A percentile compares a stretch with the other conserved stretches of the same genome.
These are phyloP conservation scores for Neurospora pannonica DNA, from an alignment of 495 filamentous ascomycete genomes.

Conservation along the genomic window DNA sequence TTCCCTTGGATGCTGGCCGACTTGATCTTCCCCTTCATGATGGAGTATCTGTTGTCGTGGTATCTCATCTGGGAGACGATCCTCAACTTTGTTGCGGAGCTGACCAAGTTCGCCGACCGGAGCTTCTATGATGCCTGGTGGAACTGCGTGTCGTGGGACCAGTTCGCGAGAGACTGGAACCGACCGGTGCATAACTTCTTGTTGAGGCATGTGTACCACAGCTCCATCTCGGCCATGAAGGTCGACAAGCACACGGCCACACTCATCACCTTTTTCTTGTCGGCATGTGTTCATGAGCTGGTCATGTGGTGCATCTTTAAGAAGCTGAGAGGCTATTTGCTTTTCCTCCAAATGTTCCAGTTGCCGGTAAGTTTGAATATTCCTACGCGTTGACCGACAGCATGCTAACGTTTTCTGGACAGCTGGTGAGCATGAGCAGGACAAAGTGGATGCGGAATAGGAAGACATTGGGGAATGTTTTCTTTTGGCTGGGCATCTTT, in stretches of 20 bases:
- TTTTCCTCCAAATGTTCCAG: slow-evolving; percentile 61
- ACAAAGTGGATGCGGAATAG: slow-evolving; percentile 50
- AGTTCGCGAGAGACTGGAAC: slow-evolving; percentile 71
- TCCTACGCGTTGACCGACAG: background rate
- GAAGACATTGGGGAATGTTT: slow-evolving; percentile 54
- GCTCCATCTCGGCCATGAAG: slow-evolving; percentile 58
- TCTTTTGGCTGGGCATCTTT: slow-evolving; percentile 68
- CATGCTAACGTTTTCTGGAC: slow-evolving; percentile 1
- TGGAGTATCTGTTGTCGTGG: slow-evolving; percentile 62
- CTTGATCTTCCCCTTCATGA: slow-evolving; percentile 64
- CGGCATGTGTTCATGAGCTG: slow-evolving; percentile 61
- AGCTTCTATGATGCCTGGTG: slow-evolving; percentile 71
- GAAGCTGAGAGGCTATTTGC: slow-evolving; percentile 63
- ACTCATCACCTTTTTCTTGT: slow-evolving; percentile 62
- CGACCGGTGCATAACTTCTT: slow-evolving; percentile 60
- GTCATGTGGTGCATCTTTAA: slow-evolving; percentile 72
- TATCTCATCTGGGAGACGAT: slow-evolving; percentile 78
- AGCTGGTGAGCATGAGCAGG: slow-evolving; percentile 51
- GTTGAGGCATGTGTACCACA: slow-evolving; percentile 66
- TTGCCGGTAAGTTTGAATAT: slow-evolving; percentile 35
- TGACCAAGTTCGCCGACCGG: slow-evolving; percentile 67
- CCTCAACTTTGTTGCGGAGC: slow-evolving; percentile 63
- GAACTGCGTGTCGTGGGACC: slow-evolving; percentile 53
- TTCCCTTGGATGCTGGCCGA: slow-evolving; percentile 64
- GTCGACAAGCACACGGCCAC: slow-evolving; percentile 61